Conservation (phyloP, 73 alveolate species). For the Paramecium bursaria region DNA sequence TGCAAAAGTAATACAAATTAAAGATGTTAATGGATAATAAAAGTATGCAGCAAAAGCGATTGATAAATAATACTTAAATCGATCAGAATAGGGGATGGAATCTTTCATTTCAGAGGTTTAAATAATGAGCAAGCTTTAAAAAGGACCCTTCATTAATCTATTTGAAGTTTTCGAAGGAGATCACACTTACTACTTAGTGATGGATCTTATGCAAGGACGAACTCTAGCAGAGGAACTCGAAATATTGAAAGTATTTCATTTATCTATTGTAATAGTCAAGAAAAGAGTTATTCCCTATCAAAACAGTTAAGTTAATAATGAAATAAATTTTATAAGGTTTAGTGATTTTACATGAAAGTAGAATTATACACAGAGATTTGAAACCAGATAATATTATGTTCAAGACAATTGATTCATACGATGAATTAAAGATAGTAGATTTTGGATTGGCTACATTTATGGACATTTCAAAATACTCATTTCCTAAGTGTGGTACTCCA, state of each 20-base stretch:
- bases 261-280: background rate
- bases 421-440: slow-evolving; percentile 60
- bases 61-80: slow-evolving; percentile 20
- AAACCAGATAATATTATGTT: slow-evolving; percentile 69
- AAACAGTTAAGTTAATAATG: slow-evolving; percentile 47
- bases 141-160: slow-evolving; percentile 47
- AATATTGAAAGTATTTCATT: background rate
- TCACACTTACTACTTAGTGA: slow-evolving; percentile 56
- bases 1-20: slow-evolving; percentile 46
- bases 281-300: slow-evolving; percentile 44
- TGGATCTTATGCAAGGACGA: slow-evolving; percentile 63
- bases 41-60: slow-evolving; percentile 60
- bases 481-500: slow-evolving; percentile 78
- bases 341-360: slow-evolving; percentile 52
- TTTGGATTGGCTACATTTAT: slow-evolving; percentile 66
- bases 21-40: slow-evolving; percentile 7
- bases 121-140: background rate
- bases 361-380: slow-evolving; percentile 68
- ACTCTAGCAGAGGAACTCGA: slow-evolving; percentile 61
- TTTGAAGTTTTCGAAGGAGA: slow-evolving; percentile 69
- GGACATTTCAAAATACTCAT: slow-evolving; percentile 30
- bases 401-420: slow-evolving; percentile 38
- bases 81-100: slow-evolving; percentile 34
- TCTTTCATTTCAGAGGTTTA: slow-evolving; percentile 25
- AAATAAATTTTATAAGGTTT: slow-evolving; percentile 53